A percentile compares a stretch with the other conserved stretches of the same genome.
These are phyloP conservation scores for Podaxis sp. DNA, from an alignment of 768 basidiomycete species.

Conservation along the genomic window DNA sequence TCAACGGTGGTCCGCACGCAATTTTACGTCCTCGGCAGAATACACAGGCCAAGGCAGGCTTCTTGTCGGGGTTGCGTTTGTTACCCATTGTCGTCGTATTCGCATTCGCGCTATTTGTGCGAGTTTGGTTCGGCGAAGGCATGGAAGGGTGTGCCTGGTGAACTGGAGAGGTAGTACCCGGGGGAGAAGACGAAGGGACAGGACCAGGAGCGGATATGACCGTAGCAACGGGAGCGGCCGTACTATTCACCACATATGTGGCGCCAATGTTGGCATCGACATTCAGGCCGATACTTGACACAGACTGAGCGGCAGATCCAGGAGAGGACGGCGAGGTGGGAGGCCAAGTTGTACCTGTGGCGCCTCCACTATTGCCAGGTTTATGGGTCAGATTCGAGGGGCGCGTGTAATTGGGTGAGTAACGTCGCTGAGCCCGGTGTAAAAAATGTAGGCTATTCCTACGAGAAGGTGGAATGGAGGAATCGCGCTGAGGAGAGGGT, in stretches of 20 bases:
- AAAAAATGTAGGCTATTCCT: not conserved
- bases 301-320: not conserved
- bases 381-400: not conserved
- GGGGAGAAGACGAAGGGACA: constrained; percentile 9
- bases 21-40: constrained; percentile 72
- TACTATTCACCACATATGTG: not conserved
- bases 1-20: constrained; percentile 60
- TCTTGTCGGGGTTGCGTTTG: constrained; percentile 42
- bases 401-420: constrained; percentile 4
- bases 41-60: constrained; percentile 62
- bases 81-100: constrained; percentile 26
- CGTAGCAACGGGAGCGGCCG: not conserved
- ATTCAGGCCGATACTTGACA: not conserved
- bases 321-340: not conserved
- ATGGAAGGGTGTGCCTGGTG: constrained; percentile 17
- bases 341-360: not conserved
- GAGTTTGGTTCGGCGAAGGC: constrained; percentile 18
- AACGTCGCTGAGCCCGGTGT: not conserved
- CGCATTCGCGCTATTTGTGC: not conserved
- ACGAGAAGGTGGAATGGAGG: constrained; percentile 3
- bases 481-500: not conserved
- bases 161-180: not conserved
- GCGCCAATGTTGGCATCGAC: not conserved
- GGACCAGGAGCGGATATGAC: not conserved
- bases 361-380: not conserved